These are phyloP conservation scores for Chenopodium suecicum DNA, from an alignment of 148 eudicot species.

Conservation along the genomic window DNA sequence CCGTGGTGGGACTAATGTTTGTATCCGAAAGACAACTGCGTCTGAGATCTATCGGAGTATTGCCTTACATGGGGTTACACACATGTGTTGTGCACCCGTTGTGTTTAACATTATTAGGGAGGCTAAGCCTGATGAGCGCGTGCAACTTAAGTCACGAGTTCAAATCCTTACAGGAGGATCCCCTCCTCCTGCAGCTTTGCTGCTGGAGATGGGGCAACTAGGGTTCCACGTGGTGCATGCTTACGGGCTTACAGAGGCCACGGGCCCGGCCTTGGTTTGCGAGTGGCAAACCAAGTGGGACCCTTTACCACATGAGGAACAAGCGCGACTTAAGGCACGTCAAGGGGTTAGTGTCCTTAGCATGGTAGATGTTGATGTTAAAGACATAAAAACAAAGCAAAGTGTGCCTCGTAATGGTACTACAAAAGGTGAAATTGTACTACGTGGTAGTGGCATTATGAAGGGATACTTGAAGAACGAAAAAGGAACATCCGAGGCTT, in stretches of 20 bases:
- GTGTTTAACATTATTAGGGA: slow-evolving; percentile 67
- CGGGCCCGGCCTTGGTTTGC: slow-evolving; percentile 80
- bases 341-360: slow-evolving; percentile 71
- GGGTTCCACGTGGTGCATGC: slow-evolving; percentile 90
- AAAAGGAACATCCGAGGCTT: slow-evolving; percentile 48
- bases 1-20: slow-evolving; percentile 88
- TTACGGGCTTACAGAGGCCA: slow-evolving; percentile 86
- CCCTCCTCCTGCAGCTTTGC: slow-evolving; percentile 66
- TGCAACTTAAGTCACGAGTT: slow-evolving; percentile 29
- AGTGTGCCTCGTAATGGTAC: slow-evolving; percentile 66
- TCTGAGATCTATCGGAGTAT: slow-evolving; percentile 53
- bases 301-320: slow-evolving; percentile 31
- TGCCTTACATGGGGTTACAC: slow-evolving; percentile 57
- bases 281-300: slow-evolving; percentile 85
- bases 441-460: slow-evolving; percentile 84
- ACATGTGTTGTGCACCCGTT: slow-evolving; percentile 86
- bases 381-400: slow-evolving; percentile 38
- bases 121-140: slow-evolving; percentile 43
- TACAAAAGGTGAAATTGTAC: slow-evolving; percentile 66
- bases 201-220: slow-evolving; percentile 49
- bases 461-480: slow-evolving; percentile 72
- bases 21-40: slow-evolving; percentile 69
- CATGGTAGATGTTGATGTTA: slow-evolving; percentile 63
- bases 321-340: slow-evolving; percentile 56
- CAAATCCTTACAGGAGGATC: slow-evolving; percentile 83